phyloP scores from a whole-genome alignment of 108 stramenopile species.

The Asterionellopsis glacialis region DNA sequence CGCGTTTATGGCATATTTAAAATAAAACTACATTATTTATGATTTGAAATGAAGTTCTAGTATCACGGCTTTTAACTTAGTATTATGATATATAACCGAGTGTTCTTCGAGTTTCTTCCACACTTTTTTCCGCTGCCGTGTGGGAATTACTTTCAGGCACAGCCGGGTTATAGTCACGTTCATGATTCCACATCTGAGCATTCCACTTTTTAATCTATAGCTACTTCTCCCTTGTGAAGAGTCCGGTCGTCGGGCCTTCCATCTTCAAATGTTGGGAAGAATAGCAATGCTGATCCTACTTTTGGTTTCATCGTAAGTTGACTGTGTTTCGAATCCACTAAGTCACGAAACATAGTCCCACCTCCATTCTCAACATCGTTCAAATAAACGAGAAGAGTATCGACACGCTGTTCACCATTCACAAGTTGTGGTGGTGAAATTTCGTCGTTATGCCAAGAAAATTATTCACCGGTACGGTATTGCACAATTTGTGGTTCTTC shows the following conservation, averaged over 20 bases:
- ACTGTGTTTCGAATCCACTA: constrained; percentile 23
- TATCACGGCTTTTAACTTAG: too few species aligned
- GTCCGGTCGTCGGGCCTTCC: constrained; percentile 58
- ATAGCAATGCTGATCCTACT: constrained; percentile 55
- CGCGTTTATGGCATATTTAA: constrained; percentile 32
- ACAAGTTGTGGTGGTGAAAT: constrained; percentile 36
- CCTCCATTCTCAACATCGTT: constrained; percentile 46
- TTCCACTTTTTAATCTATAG: constrained; percentile 63
- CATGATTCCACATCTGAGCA: constrained; percentile 74
- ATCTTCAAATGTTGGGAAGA: constrained; percentile 63
- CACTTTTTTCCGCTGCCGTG: constrained; percentile 26
- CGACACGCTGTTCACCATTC: constrained; percentile 76
- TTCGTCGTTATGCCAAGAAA: constrained; percentile 81
- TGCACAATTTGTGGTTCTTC: constrained; percentile 82
- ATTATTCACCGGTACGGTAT: constrained; percentile 67
- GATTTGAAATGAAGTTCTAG: too few species aligned
- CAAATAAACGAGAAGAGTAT: constrained; percentile 41
- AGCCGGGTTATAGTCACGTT: constrained; percentile 41
- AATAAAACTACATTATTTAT: too few species aligned
- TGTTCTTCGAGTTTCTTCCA: constrained; percentile 17
- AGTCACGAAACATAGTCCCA: constrained; percentile 71
- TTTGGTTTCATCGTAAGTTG: constrained; percentile 51
- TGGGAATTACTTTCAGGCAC: constrained; percentile 61
- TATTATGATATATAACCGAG: constrained; percentile 13
- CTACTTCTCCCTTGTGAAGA: constrained; percentile 66